Conservation (phyloP, 352 stramenopile genomes). For the Globisporangium heterothallicum region DNA sequence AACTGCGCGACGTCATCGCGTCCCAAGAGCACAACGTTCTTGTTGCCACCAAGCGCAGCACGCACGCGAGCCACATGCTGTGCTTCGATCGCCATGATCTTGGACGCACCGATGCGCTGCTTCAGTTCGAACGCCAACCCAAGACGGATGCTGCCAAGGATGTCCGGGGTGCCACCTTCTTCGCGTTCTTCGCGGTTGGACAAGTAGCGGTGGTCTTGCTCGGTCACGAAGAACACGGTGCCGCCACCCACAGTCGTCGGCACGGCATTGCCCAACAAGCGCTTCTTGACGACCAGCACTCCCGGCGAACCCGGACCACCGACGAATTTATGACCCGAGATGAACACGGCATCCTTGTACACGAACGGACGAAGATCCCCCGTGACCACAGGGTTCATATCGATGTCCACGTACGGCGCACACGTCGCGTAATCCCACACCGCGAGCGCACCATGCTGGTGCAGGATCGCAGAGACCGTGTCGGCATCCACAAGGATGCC, state of each 20-base stretch:
- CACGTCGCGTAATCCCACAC: conserved; percentile 96
- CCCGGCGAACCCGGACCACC: conserved; percentile 90
- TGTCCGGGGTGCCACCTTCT: conserved; percentile 94
- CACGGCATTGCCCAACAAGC: conserved; percentile 48
- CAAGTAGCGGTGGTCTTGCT: conserved; percentile 52
- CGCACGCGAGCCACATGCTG: conserved; percentile 31
- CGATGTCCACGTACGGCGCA: conserved; percentile 90
- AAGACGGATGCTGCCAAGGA: conserved; percentile 90
- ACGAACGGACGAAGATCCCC: conserved; percentile 23
- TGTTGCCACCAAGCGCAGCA: conserved; percentile 35
- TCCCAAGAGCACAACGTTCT: conserved; percentile 88
- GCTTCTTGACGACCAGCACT: conserved; percentile 95
- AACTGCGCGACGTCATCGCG: conserved; percentile 51
- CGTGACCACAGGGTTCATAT: conserved; percentile 93
- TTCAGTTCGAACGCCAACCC: conserved; percentile 92
- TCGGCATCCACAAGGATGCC: conserved; percentile 90
- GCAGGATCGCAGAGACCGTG: conserved; percentile 83
- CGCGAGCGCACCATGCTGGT: conserved; percentile 88
- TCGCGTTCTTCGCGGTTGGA: conserved; percentile 85
- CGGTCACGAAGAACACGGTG: conserved; percentile 53
- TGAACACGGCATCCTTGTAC: conserved; percentile 93
- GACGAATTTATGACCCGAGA: conserved; percentile 96
- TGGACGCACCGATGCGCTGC: conserved; percentile 36
- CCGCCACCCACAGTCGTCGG: conserved; percentile 47
- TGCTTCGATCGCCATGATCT: conserved; percentile 53